Base-by-base conservation (phyloP, 768 basidiomycete species). In the Trametes elegans region DNA sequence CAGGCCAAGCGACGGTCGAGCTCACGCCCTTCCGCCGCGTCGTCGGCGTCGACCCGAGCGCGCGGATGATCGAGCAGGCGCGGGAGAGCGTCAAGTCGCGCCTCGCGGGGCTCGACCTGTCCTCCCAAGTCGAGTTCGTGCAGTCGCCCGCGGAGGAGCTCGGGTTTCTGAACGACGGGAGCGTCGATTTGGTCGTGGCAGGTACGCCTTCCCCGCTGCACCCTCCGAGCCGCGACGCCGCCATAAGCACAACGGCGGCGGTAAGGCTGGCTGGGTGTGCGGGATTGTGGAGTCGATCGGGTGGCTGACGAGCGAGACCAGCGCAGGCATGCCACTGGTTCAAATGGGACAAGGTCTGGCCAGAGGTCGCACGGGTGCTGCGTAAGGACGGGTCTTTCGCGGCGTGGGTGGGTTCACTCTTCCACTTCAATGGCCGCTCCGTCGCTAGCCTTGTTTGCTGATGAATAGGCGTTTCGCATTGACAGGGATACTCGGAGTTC, bases 281-380 rank as follows among this genome's bases (percentile, higher is more conserved):
- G 28, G 18, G 3, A 9, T 11, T 14, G 16, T 5, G n/a, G 38
- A n/a, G n/a, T 5, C 4, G 11, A 14, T 5, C 5, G 41, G 6
- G 7, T 42, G 27, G 29, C 38, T 27, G n/a, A 34, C 29, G 36
- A 28, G 16, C 7, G 27, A 11, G 4, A n/a, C 3, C 44, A 89
- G 90, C 87, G 1, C 90, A 90, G 70, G 83, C 90, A 0, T 81
- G 81, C 3, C 90, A 93, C 64, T 91, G 90, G 89, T 93, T 92
- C 63, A 77, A 91, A 62, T 88, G 84, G 79, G 67, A 70, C 6
- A 81, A 78, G 61, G 74, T 87, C 7, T 93, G 89, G 88, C 79
- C 78, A 3, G 85, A 91, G 68, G 72, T 82, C 0, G 73, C 75
- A 10, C 74, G 86, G 3, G 77, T 87, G 7, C 70, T 92, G 36